phyloP scores from a whole-genome alignment of 345 rosid genomes.

The Anacardium occidentale region DNA sequence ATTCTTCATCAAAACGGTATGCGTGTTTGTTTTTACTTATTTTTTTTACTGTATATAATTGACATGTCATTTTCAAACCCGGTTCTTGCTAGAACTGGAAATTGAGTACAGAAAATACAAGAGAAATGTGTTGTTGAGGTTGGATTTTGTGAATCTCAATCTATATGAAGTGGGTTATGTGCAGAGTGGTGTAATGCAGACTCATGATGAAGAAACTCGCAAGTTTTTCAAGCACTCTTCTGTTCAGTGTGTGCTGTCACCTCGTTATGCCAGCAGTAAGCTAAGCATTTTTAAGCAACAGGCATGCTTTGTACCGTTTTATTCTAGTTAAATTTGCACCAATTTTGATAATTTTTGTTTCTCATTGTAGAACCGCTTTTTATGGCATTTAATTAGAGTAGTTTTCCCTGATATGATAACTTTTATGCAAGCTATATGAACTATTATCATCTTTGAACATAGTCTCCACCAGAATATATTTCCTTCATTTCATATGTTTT shows the following conservation, averaged over 20 bases:
- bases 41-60: neutral
- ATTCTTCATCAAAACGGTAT: conserved; percentile 70
- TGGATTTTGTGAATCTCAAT: neutral
- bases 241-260: conserved; percentile 62
- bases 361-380: neutral
- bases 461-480: neutral
- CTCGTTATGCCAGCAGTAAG: conserved; percentile 80
- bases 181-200: conserved; percentile 72
- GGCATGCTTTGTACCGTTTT: conserved; percentile 49
- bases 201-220: conserved; percentile 75
- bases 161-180: neutral
- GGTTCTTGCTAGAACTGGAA: conserved; percentile 11
- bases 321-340: conserved; percentile 13
- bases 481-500: neutral
- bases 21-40: neutral
- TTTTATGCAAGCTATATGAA: neutral
- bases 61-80: neutral
- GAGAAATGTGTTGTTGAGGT: neutral
- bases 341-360: neutral
- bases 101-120: neutral
- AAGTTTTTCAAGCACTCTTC: conserved; percentile 74
- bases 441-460: neutral
- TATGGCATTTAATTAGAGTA: neutral
- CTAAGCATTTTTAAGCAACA: conserved; percentile 83
- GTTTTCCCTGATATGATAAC: neutral